Conservation (phyloP, 2,329 filamentous ascomycete genomes). For the Apiospora aurea region DNA sequence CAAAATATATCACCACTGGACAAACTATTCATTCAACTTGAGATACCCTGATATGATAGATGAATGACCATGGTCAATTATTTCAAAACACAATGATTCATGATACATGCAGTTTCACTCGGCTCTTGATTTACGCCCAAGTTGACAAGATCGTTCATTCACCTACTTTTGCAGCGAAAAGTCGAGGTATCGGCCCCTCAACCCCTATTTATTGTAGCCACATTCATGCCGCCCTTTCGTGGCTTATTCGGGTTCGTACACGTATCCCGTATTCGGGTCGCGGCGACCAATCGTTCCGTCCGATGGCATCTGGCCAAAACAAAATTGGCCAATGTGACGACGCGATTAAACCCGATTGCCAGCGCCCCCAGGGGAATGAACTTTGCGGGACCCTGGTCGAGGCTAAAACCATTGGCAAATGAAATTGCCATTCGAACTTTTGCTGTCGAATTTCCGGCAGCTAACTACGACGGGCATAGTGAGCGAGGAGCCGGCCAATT, state of each 20-base stretch:
- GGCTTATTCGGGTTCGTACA: slow-evolving; percentile 20
- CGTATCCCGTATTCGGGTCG: slow-evolving; percentile 19
- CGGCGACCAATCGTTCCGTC: slow-evolving; percentile 15
- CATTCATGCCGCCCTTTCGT: not conserved
- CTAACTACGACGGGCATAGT: slow-evolving; percentile 6
- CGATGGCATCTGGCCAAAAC: not conserved
- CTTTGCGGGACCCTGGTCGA: not conserved
- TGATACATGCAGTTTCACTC: not conserved
- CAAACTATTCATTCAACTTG: too few species aligned
- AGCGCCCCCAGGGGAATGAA: not conserved
- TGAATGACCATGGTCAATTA: too few species aligned
- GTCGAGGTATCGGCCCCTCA: not conserved
- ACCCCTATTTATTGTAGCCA: slow-evolving; percentile 19
- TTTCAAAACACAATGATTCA: not conserved
- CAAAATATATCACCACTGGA: too few species aligned
- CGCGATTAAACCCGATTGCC: not conserved
- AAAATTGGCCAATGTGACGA: slow-evolving; percentile 12
- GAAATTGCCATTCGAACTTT: slow-evolving; percentile 19
- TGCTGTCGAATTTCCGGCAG: slow-evolving; percentile 9
- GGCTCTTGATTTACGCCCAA: not conserved
- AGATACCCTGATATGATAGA: too few species aligned
- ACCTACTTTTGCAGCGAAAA: not conserved
- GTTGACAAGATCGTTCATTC: not conserved
- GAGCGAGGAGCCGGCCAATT: not conserved
- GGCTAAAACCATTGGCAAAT: slow-evolving; percentile 17